Conservation (phyloP, 495 filamentous ascomycete species). For the Xylaria curta region DNA sequence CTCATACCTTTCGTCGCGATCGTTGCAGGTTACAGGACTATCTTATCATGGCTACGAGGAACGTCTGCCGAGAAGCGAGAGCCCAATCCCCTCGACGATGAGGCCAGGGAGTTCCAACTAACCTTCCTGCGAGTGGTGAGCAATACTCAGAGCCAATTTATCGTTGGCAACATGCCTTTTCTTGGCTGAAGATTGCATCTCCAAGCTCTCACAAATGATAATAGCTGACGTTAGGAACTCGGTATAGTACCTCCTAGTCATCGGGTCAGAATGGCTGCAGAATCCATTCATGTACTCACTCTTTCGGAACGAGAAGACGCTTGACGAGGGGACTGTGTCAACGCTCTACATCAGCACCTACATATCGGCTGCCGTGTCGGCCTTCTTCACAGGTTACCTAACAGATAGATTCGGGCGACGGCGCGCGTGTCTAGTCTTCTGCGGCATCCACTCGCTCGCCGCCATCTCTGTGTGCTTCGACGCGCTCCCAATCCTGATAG, state of each 20-base stretch:
- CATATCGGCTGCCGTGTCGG: slow-evolving; percentile 51
- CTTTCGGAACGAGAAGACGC: slow-evolving; percentile 52
- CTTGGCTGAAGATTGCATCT: background rate
- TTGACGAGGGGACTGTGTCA: slow-evolving; percentile 51
- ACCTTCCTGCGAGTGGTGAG: slow-evolving; percentile 47
- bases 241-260: slow-evolving; percentile 49
- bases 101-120: slow-evolving; percentile 42
- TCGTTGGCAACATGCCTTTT: background rate
- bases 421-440: slow-evolving; percentile 50
- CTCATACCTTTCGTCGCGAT: slow-evolving; percentile 33
- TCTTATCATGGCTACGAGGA: slow-evolving; percentile 25
- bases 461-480: slow-evolving; percentile 52
- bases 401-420: slow-evolving; percentile 54
- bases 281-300: slow-evolving; percentile 58
- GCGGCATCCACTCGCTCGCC: slow-evolving; percentile 51
- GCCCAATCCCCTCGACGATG: slow-evolving; percentile 26
- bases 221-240: no score
- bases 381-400: slow-evolving; percentile 51
- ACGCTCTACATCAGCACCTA: slow-evolving; percentile 53
- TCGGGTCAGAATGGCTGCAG: slow-evolving; percentile 56
- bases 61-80: slow-evolving; percentile 20
- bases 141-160: background rate
- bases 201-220: background rate
- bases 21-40: slow-evolving; percentile 19
- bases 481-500: slow-evolving; percentile 46